Percentiles rank a stretch among this genome's conserved stretches.
Evolutionary conservation across 345 rosid species (phyloP).

Genomic region (Lenwebbia sp.): DNA sequence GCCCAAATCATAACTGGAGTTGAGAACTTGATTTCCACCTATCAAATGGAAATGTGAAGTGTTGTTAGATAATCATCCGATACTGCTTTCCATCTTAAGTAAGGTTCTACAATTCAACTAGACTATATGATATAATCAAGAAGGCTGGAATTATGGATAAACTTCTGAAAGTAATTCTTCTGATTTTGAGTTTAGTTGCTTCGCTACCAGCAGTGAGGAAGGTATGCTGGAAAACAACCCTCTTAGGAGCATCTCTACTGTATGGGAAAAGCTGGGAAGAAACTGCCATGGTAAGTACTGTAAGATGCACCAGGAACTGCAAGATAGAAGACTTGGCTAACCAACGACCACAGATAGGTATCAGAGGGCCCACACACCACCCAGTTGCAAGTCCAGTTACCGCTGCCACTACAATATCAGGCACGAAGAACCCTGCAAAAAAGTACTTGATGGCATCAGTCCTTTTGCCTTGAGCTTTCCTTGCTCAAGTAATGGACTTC

Average conservation of each 20-base stretch:
- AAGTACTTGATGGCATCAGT: neutral
- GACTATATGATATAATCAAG: neutral
- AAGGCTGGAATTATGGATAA: neutral
- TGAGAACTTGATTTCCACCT: conserved; percentile 54
- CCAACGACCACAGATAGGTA: conserved; percentile 72
- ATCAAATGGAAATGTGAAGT: conserved; percentile 7
- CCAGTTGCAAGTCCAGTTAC: conserved; percentile 56
- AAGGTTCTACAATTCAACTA: neutral
- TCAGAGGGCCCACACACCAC: conserved; percentile 74
- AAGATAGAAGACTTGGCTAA: conserved; percentile 64
- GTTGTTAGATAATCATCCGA: neutral
- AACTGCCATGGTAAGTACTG: conserved; percentile 64
- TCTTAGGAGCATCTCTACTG: conserved; percentile 80
- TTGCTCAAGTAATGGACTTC: neutral
- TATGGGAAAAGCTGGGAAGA: conserved; percentile 92
- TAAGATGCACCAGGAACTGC: conserved; percentile 61
- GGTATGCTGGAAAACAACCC: conserved; percentile 82
- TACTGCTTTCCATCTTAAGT: neutral
- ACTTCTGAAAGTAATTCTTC: neutral
- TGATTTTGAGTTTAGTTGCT: neutral
- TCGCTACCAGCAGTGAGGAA: conserved; percentile 55
- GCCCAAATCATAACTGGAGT: conserved; percentile 62
- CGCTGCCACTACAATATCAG: conserved; percentile 72
- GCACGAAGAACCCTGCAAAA: conserved; percentile 61
- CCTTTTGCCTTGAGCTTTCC: neutral